A percentile compares a stretch with the other conserved stretches of the same genome.
Conservation (phyloP, 495 filamentous ascomycete genomes). For the Penicillium nucicola region DNA sequence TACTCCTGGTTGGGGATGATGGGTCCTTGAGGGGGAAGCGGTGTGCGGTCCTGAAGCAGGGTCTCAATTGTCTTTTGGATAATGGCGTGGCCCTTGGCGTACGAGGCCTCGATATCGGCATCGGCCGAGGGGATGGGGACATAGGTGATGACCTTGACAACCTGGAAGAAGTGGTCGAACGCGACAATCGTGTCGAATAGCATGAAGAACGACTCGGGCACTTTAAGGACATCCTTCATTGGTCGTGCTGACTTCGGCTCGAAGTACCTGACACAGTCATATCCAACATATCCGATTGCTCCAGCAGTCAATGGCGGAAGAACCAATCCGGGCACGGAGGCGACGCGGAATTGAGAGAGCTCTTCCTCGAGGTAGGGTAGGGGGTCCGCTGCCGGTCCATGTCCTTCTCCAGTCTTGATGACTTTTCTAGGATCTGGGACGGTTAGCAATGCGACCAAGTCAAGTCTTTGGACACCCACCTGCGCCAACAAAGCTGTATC, state of each 20-base stretch:
- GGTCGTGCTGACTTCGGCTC: conserved; percentile 86
- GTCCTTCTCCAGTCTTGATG: conserved; percentile 80
- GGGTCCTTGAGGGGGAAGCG: conserved; percentile 71
- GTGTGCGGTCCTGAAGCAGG: conserved; percentile 67
- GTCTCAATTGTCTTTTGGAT: conserved; percentile 65
- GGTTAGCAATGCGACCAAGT: conserved; percentile 5
- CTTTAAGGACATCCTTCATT: conserved; percentile 80
- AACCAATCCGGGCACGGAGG: conserved; percentile 71
- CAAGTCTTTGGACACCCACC: conserved; percentile 44
- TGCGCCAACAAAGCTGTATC: conserved; percentile 93
- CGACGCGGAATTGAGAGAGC: conserved; percentile 71
- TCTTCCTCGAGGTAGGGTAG: conserved; percentile 76
- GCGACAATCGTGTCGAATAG: conserved; percentile 93
- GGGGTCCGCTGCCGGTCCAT: conserved; percentile 80
- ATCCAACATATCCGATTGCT: conserved; percentile 93
- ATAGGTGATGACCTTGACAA: conserved; percentile 90
- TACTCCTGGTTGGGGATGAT: conserved; percentile 73
- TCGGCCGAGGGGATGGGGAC: conserved; percentile 52
- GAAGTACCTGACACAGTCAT: conserved; percentile 96
- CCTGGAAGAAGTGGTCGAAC: conserved; percentile 91
- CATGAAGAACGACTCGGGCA: conserved; percentile 97
- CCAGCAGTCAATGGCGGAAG: conserved; percentile 86
- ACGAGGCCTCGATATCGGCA: conserved; percentile 54
- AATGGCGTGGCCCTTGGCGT: conserved; percentile 58
- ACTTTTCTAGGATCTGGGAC: conserved; percentile 72